Percentiles rank a stretch among this genome's conserved stretches.
phyloP scores from a whole-genome alignment of 148 eudicot species.

The Dianthus caryophyllus region DNA sequence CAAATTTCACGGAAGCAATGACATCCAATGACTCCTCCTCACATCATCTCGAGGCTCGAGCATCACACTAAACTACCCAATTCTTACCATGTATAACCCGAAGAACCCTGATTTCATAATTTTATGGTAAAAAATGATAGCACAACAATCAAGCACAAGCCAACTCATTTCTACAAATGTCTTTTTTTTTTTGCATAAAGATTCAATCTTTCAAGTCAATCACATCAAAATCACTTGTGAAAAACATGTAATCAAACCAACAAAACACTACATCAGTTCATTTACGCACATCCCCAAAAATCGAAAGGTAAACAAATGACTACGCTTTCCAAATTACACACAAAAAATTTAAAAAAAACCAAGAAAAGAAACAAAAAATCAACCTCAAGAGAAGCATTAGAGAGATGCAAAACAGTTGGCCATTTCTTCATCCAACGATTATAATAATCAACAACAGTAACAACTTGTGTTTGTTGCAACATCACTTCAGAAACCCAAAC shows the following conservation, averaged over 20 bases:
- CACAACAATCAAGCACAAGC: not conserved
- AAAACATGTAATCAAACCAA: not conserved
- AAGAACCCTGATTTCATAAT: not conserved
- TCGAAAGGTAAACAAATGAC: too few species aligned
- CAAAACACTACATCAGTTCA: too few species aligned
- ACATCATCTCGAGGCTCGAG: not conserved
- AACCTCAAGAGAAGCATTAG: slow-evolving; percentile 83
- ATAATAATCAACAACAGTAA: slow-evolving; percentile 71
- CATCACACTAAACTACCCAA: not conserved
- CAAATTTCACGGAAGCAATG: not conserved
- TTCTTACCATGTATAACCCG: not conserved
- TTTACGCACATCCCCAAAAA: too few species aligned
- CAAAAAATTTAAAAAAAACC: not conserved
- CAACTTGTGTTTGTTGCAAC: slow-evolving; percentile 62
- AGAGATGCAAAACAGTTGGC: slow-evolving; percentile 73
- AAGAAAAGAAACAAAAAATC: not conserved
- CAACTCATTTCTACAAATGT: not conserved
- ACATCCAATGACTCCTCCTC: not conserved
- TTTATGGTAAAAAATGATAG: not conserved
- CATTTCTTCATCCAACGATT: slow-evolving; percentile 84
- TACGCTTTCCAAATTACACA: not conserved
- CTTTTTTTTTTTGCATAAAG: not conserved
- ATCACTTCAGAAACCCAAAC: slow-evolving; percentile 70
- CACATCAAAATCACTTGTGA: not conserved
- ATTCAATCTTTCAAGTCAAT: slow-evolving; percentile 4